Percentiles rank a stretch among this genome's conserved stretches.
Evolutionary conservation across 2,329 filamentous ascomycete species (phyloP).

Genomic region (Sporothrix phasma): DNA sequence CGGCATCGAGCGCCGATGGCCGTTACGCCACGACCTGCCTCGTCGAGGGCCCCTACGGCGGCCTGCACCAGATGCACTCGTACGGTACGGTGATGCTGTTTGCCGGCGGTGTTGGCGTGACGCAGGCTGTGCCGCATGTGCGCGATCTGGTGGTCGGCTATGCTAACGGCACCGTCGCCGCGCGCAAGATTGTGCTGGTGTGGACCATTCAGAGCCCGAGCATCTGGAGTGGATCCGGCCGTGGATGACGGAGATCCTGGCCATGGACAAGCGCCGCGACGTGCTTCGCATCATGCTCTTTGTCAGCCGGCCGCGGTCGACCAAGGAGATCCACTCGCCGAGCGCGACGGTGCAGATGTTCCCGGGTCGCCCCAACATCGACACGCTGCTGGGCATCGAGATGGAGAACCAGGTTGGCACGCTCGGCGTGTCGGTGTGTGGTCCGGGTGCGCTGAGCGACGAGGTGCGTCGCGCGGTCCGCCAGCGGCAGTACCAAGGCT

Average conservation of each 20-base stretch:
- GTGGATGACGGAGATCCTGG: slow-evolving; percentile 73
- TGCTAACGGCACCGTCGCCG: slow-evolving; percentile 57
- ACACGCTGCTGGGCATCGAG: slow-evolving; percentile 61
- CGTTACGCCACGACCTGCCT: slow-evolving; percentile 54
- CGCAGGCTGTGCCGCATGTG: slow-evolving; percentile 67
- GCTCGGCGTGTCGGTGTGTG: slow-evolving; percentile 65
- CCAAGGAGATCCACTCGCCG: slow-evolving; percentile 72
- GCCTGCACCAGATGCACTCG: slow-evolving; percentile 58
- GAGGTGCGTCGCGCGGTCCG: slow-evolving; percentile 62
- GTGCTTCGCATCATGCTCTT: slow-evolving; percentile 69
- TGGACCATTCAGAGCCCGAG: slow-evolving; percentile 75
- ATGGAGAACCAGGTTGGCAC: slow-evolving; percentile 65
- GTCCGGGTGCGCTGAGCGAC: slow-evolving; percentile 62
- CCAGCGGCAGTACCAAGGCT: slow-evolving; percentile 51
- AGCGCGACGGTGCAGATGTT: slow-evolving; percentile 76
- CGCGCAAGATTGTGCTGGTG: slow-evolving; percentile 61
- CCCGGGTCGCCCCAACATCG: slow-evolving; percentile 65
- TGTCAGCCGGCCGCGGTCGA: slow-evolving; percentile 62
- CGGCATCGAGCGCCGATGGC: slow-evolving; percentile 49
- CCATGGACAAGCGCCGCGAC: slow-evolving; percentile 64
- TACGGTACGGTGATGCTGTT: slow-evolving; percentile 74
- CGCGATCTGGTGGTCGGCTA: slow-evolving; percentile 61
- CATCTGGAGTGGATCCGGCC: slow-evolving; percentile 75
- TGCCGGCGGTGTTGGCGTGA: slow-evolving; percentile 72
- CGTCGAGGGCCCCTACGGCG: slow-evolving; percentile 70